Percentiles rank a stretch among this genome's conserved stretches.
phyloP scores from a whole-genome alignment of 108 stramenopile genomes.

The Aurantiochytrium sp. region DNA sequence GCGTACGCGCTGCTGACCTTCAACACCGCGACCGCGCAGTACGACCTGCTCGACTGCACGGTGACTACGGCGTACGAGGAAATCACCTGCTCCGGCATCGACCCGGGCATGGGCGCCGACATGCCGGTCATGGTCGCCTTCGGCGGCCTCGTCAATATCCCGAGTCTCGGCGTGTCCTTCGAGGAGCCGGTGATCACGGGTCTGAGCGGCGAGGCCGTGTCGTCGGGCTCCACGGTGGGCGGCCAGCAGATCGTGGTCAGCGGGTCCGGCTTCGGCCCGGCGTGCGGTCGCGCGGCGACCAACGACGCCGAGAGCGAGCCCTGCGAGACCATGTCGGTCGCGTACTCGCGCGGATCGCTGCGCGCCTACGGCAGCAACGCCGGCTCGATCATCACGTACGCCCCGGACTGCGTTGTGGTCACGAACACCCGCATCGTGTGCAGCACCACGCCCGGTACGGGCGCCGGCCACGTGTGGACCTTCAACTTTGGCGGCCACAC shows the following conservation, averaged over 20 bases:
- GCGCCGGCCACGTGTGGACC: conserved; percentile 30
- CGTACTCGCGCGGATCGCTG: neutral
- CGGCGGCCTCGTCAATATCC: neutral
- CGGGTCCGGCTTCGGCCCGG: conserved; percentile 30
- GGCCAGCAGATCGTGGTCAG: conserved; percentile 29
- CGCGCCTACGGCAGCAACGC: neutral
- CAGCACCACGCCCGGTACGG: conserved; percentile 42
- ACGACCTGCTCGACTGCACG: conserved; percentile 31
- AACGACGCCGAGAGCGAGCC: neutral
- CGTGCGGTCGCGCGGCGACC: neutral
- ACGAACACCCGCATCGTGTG: conserved; percentile 11
- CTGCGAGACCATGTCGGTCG: neutral
- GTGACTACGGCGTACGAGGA: neutral
- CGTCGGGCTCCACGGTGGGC: conserved; percentile 15
- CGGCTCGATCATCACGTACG: neutral
- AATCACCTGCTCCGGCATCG: conserved; percentile 30
- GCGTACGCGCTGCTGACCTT: neutral
- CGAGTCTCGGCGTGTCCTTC: neutral
- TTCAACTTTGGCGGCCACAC: conserved; percentile 15
- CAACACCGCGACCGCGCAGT: neutral
- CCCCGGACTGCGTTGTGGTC: conserved; percentile 27
- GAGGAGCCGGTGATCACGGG: conserved; percentile 9
- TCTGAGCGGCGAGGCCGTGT: conserved; percentile 25
- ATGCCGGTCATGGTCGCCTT: neutral
- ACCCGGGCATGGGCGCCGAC: conserved; percentile 29